These are phyloP conservation scores for Zygnema cylindricum DNA, from an alignment of 139 green algal genomes.

Conservation along the genomic window DNA sequence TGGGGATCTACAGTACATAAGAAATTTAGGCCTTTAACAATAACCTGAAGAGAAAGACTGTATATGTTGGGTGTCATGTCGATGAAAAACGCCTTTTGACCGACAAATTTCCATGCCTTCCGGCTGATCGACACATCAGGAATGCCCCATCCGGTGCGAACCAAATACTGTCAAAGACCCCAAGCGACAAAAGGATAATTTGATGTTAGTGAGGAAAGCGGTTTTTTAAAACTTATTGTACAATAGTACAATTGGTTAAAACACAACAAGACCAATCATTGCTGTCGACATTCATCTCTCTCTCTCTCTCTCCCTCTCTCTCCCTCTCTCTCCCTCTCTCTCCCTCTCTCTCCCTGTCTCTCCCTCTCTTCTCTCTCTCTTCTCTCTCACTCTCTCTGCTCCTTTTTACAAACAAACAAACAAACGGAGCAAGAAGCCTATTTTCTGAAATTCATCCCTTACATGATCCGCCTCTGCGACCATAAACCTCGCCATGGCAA, in stretches of 20 bases:
- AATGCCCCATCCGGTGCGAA: conserved; percentile 28
- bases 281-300: background rate
- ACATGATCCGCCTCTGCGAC: no score
- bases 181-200: background rate
- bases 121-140: conserved; percentile 24
- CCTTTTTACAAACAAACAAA: background rate
- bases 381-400: background rate
- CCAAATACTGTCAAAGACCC: background rate
- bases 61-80: conserved; percentile 30
- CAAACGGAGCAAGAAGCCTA: no score
- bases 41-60: conserved; percentile 30
- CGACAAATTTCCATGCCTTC: conserved; percentile 22
- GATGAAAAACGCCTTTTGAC: conserved; percentile 20
- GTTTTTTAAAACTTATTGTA: background rate
- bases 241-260: background rate
- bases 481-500: no score
- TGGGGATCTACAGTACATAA: background rate
- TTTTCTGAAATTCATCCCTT: no score
- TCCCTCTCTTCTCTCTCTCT: background rate
- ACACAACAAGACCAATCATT: background rate
- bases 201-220: background rate
- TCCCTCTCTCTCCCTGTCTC: background rate
- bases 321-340: background rate
- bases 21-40: background rate
- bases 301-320: conserved; percentile 8